These are phyloP conservation scores for Colletotrichum horii DNA, from an alignment of 2,329 filamentous ascomycete species.

Conservation along the genomic window DNA sequence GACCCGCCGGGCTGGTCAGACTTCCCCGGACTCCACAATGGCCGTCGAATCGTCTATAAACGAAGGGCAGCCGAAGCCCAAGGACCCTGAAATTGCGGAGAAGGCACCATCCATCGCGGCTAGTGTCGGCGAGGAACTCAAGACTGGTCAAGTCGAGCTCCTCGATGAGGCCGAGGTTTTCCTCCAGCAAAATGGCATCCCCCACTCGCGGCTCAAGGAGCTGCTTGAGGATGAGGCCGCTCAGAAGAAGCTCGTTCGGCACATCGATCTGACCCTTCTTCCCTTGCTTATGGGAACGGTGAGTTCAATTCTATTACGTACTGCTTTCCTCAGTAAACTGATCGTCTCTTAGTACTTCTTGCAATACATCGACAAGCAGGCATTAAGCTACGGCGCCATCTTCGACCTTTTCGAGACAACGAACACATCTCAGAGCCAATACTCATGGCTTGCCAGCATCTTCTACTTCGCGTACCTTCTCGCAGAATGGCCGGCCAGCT, in stretches of 20 bases:
- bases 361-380: slow-evolving; percentile 33
- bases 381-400: slow-evolving; percentile 27
- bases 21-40: slow-evolving; percentile 9
- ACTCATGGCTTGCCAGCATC: slow-evolving; percentile 34
- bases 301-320: background rate
- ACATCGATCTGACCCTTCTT: background rate
- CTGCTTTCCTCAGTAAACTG: background rate
- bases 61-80: background rate
- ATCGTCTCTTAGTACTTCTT: background rate
- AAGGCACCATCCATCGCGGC: background rate
- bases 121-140: background rate
- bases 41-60: slow-evolving; percentile 1
- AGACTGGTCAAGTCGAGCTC: slow-evolving; percentile 25
- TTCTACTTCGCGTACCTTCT: slow-evolving; percentile 35
- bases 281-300: slow-evolving; percentile 22
- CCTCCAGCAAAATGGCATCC: slow-evolving; percentile 51
- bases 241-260: slow-evolving; percentile 21
- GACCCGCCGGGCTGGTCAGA: background rate
- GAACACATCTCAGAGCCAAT: slow-evolving; percentile 35
- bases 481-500: slow-evolving; percentile 28
- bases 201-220: slow-evolving; percentile 43
- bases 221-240: slow-evolving; percentile 45
- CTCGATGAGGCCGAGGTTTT: slow-evolving; percentile 55
- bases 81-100: slow-evolving; percentile 11
- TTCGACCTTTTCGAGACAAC: slow-evolving; percentile 30